These are phyloP conservation scores for Trametes punicea DNA, from an alignment of 768 basidiomycete genomes.

Conservation along the genomic window DNA sequence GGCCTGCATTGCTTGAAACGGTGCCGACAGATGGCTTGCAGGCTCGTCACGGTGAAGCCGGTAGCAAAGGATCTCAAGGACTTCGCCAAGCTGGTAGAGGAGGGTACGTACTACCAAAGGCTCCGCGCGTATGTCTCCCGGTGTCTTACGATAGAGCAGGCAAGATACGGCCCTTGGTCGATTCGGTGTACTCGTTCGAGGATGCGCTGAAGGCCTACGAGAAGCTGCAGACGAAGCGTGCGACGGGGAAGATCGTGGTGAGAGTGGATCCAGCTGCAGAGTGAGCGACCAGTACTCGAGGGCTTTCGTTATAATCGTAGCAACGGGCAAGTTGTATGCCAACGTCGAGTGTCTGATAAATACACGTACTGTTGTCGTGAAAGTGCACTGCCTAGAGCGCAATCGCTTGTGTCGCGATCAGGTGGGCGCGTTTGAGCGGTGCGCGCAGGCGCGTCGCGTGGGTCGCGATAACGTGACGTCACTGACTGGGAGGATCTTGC, in stretches of 20 bases:
- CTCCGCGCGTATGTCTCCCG: no score
- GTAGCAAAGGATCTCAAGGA: conserved; percentile 34
- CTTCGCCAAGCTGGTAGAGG: conserved; percentile 27
- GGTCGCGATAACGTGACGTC: conserved; percentile 11
- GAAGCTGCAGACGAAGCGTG: conserved; percentile 48
- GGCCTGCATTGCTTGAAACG: background rate
- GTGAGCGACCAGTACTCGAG: conserved; percentile 1
- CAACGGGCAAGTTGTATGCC: background rate
- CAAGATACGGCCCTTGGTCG: conserved; percentile 51
- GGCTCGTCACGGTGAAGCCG: conserved; percentile 34
- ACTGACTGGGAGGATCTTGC: background rate
- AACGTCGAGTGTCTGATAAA: background rate
- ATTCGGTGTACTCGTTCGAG: conserved; percentile 56
- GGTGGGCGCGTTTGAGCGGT: conserved; percentile 3
- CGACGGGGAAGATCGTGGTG: conserved; percentile 67
- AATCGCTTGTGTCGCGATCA: conserved; percentile 9
- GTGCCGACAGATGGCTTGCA: conserved; percentile 16
- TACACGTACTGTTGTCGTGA: background rate
- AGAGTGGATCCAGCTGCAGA: conserved; percentile 36
- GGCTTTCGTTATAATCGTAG: no score
- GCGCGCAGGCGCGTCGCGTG: conserved; percentile 1
- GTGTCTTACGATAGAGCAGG: conserved; percentile 30
- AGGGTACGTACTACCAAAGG: conserved; percentile 14
- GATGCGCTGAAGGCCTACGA: conserved; percentile 63
- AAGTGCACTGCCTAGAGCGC: background rate